phyloP scores from a whole-genome alignment of 2,329 filamentous ascomycete genomes.

The Cladosporium sp. region DNA sequence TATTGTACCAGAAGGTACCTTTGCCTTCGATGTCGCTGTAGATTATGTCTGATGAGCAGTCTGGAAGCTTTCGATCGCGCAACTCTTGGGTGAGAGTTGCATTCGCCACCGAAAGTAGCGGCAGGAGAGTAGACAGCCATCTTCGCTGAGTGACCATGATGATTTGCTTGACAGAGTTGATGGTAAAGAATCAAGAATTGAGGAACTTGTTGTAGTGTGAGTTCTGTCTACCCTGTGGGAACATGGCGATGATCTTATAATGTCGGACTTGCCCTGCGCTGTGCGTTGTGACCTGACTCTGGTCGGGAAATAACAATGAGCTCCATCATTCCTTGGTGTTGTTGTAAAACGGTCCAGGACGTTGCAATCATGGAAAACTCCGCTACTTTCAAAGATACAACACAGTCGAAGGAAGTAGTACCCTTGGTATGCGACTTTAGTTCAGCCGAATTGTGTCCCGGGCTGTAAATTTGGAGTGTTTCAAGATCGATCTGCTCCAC shows the following conservation, averaged over 20 bases:
- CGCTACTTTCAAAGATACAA: neutral
- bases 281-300: neutral
- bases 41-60: neutral
- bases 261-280: neutral
- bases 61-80: slow-evolving; percentile 8
- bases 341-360: neutral
- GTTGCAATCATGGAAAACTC: neutral
- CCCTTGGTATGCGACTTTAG: neutral
- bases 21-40: slow-evolving; percentile 10
- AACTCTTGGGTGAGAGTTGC: slow-evolving; percentile 8
- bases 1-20: slow-evolving; percentile 16
- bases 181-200: neutral
- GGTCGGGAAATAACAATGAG: neutral
- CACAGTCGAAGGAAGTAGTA: neutral
- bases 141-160: neutral
- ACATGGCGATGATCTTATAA: neutral
- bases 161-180: neutral
- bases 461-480: neutral
- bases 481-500: neutral
- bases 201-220: neutral
- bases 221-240: neutral
- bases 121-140: neutral
- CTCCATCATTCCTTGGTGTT: neutral
- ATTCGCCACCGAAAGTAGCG: neutral
- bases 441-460: neutral